These are phyloP conservation scores for Daldinia eschscholtzii DNA, from an alignment of 2,329 filamentous ascomycete genomes.

Conservation along the genomic window DNA sequence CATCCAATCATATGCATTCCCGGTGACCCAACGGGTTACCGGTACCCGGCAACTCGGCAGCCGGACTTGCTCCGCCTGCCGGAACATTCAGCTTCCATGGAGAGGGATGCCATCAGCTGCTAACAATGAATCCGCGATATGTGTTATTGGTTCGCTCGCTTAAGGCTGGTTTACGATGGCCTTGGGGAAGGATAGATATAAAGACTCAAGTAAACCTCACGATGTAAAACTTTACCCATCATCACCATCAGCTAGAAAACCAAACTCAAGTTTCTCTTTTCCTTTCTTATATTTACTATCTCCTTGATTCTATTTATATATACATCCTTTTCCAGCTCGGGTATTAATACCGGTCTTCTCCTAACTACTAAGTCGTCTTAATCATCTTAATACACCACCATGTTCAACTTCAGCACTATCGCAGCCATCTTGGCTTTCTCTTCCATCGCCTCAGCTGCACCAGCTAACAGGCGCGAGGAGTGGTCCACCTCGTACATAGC, in stretches of 20 bases:
- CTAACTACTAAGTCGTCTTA: background rate
- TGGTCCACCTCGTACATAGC: background rate
- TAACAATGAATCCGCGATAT: background rate
- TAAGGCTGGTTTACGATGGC: background rate
- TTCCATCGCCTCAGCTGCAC: constrained; percentile 47
- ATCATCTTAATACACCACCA: constrained; percentile 47
- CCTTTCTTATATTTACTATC: constrained; percentile 33
- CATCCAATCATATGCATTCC: constrained; percentile 25
- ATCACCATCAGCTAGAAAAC: constrained; percentile 24
- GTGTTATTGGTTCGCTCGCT: constrained; percentile 18
- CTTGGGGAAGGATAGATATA: constrained; percentile 29
- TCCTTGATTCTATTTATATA: constrained; percentile 29
- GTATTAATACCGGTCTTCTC: constrained; percentile 17
- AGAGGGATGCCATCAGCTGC: constrained; percentile 4
- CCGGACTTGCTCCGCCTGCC: constrained; percentile 35
- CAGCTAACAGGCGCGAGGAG: constrained; percentile 24
- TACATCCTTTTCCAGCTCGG: constrained; percentile 18
- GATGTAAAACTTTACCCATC: constrained; percentile 12
- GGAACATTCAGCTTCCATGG: constrained; percentile 28
- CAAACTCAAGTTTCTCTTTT: constrained; percentile 18
- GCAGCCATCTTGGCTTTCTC: constrained; percentile 58
- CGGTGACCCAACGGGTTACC: constrained; percentile 11
- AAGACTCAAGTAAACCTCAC: constrained; percentile 24
- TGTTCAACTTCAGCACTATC: constrained; percentile 54
- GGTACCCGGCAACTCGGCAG: constrained; percentile 22